Evolutionary conservation across 139 green algal species (phyloP), one percentile per base, ranked within the genome.

Genomic region (Volvox reticuliferus): DNA sequence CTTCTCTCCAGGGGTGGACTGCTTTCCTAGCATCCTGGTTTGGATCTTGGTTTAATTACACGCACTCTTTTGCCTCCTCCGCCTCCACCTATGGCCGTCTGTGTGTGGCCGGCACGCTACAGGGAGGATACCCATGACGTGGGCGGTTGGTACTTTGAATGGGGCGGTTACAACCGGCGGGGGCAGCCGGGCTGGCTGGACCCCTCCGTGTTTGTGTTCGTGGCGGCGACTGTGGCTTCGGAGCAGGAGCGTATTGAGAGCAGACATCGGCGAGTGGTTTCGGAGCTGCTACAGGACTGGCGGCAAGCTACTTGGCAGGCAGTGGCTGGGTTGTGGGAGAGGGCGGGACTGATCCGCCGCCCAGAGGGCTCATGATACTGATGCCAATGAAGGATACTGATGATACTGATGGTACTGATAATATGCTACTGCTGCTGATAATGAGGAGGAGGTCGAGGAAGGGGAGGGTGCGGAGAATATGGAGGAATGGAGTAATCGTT

Each of bases 101-200:
- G 17, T 32, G 28, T 9, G 2, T 79, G 9, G n/a, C 24, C 19
- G 24, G 73, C 73, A n/a, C 16, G 73, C 73, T 79, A 17, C 87
- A 93, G 88, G 44, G 80, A 78, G 73, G 61, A 75, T 36, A 83
- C 33, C 0, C 92, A 94, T 73, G 79, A 92, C 61, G 44, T 67
- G 24, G 88, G 92, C 37, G 88, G 88, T 61, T 94, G 92, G 92
- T 69, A 84, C 24, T 71, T 94, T 24, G 92, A 94, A 62, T 92
- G 88, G 88, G 88, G 91, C 37, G 92, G 92, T 2, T 87, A 91
- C 76, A 37, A 67, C 68, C 62, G 44, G 44, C 50, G 83, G 1
- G 24, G 24, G 28, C 79, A 50, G 79, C 79, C 28, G 14, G 55
- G 79, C 6, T 86, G 79, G 79, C 79, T 86, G 24, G 55, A 86